These are phyloP conservation scores for Coniochaeta sp. DNA, from an alignment of 2,329 filamentous ascomycete species.

Conservation along the genomic window DNA sequence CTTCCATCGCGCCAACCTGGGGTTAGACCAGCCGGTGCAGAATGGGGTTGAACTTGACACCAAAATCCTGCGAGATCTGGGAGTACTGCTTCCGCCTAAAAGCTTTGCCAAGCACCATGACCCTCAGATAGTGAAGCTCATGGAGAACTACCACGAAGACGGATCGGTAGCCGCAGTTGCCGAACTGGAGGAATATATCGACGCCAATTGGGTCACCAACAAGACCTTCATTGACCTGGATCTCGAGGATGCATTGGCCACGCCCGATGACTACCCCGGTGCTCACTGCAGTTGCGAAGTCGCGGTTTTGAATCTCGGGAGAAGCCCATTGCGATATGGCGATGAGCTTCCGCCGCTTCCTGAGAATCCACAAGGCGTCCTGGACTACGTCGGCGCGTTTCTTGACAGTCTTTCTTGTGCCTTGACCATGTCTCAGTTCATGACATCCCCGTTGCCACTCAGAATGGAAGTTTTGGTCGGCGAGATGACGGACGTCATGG, in stretches of 20 bases:
- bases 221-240: neutral
- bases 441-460: no score
- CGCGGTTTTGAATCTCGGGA: no score
- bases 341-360: no score
- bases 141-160: neutral
- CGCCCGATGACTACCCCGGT: no score
- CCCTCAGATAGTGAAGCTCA: neutral
- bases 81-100: neutral
- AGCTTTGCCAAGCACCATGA: neutral
- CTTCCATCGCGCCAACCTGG: no score
- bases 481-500: neutral
- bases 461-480: neutral
- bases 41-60: slow-evolving; percentile 2
- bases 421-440: no score
- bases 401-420: neutral
- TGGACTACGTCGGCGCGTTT: neutral
- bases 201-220: slow-evolving; percentile 1
- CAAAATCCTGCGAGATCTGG: neutral
- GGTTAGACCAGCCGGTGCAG: no score
- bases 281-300: no score
- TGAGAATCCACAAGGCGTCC: no score
- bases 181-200: neutral
- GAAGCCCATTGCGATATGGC: no score
- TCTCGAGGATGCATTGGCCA: no score
- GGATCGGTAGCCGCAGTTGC: neutral